Evolutionary conservation across 1,139 yeast genomes (phyloP), one percentile per base, ranked within the genome.

Genomic region (Sugiyamaella neomexicana): DNA sequence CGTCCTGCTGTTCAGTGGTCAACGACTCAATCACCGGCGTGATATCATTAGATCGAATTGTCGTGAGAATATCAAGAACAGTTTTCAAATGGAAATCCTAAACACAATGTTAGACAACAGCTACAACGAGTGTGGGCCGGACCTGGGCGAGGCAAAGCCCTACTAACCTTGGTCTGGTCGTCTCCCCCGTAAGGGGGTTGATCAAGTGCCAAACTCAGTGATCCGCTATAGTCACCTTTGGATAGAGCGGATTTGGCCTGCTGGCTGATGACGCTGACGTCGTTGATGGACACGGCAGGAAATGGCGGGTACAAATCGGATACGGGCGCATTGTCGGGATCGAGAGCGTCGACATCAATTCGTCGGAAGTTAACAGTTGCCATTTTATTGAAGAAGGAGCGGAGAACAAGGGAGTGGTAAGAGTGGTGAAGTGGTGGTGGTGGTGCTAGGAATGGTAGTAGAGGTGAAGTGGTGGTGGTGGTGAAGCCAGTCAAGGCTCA

Each of bases 261-360:
- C 57, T 79, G 75, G 38, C 84, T 78, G 47, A 80, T 72, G 12
- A 79, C 72, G 55, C 79, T 80, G 46, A 89, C 74, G 50, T 86
- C 87, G 36, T 75, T 78, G 42, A 75, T 70, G 2, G 81, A 69
- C 10, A 78, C 75, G 1, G 75, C 70, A 2, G 70, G 67, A 23
- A 69, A 67, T 51, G 76, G 77, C 10, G 90, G 90, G 20, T 80
- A 71, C 63, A 88, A 75, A 52, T 87, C 93, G 60, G 80, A 84
- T 25, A 85, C 75, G 60, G 88, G 72, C 64, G 83, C 83, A 56
- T 80, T 80, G 53, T 89, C 97, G 5, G 95, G 86, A 66, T 91
- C 97, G 65, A 83, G 83, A 23, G 90, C 89, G 72, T 93, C 98
- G 56, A 93, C 84, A 69, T 93, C 97, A 64, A 91, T 88, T 78